Evolutionary conservation across 352 stramenopile species (phyloP).

Genomic region (Pythium monospermum): DNA sequence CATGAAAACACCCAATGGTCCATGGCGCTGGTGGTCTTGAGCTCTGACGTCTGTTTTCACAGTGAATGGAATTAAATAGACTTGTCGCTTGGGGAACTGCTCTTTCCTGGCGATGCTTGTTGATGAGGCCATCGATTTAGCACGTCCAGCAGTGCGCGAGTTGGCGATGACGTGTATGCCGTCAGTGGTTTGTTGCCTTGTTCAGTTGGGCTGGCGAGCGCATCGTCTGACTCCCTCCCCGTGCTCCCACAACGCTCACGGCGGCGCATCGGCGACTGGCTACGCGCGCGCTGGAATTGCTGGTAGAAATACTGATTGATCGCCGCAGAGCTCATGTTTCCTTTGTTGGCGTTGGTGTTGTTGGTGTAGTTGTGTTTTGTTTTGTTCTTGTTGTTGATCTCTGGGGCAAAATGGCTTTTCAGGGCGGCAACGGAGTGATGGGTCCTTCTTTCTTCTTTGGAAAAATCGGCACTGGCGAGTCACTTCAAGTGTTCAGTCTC

Average conservation of each 20-base stretch:
- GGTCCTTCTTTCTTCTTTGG: too few species aligned
- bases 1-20: too few species aligned
- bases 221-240: constrained; percentile 11
- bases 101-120: not conserved
- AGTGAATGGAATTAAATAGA: not conserved
- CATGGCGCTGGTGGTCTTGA: too few species aligned
- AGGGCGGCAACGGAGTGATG: too few species aligned
- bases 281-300: constrained; percentile 21
- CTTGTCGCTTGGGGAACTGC: not conserved
- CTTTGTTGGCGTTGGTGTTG: not conserved
- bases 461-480: too few species aligned
- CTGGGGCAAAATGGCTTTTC: too few species aligned
- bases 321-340: constrained; percentile 20
- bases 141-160: constrained; percentile 11
- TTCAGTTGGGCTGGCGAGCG: constrained; percentile 1
- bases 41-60: too few species aligned
- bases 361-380: not conserved
- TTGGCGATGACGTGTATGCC: constrained; percentile 3
- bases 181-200: not conserved
- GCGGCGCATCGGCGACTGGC: constrained; percentile 10
- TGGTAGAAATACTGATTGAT: constrained; percentile 25
- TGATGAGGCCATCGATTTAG: constrained; percentile 13
- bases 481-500: too few species aligned
- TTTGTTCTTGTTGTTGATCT: not conserved
- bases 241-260: constrained; percentile 8